phyloP scores from a whole-genome alignment of 306 rosid species.

The Canavalia gladiata region DNA sequence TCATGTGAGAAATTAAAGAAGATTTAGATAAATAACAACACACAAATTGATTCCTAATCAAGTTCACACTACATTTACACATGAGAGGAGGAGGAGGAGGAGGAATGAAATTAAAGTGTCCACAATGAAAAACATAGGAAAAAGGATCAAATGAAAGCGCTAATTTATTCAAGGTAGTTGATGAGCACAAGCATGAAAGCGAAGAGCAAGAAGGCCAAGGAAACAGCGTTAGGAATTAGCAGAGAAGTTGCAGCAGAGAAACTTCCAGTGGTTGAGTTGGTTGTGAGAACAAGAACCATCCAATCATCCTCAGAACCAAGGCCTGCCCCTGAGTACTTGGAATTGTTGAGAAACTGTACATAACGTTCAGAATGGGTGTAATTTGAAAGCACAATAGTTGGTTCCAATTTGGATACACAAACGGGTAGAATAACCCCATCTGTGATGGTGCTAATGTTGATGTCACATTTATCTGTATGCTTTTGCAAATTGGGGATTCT shows the following conservation, averaged over 20 bases:
- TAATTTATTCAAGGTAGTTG: neutral
- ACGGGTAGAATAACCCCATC: conserved; percentile 69
- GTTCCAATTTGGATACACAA: conserved; percentile 65
- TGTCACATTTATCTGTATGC: conserved; percentile 61
- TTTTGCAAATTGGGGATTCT: conserved; percentile 57
- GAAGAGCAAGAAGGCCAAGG: neutral
- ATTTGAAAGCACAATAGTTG: conserved; percentile 57
- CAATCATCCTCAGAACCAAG: conserved; percentile 84
- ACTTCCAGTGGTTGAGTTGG: conserved; percentile 58
- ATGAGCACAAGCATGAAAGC: conserved; percentile 24
- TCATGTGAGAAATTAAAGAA: conserved; percentile 7
- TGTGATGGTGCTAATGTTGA: conserved; percentile 55
- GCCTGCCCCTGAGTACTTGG: conserved; percentile 74
- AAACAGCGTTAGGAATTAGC: conserved; percentile 5
- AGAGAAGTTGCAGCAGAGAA: conserved; percentile 58
- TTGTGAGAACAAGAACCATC: conserved; percentile 79
- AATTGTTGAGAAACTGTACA: conserved; percentile 64
- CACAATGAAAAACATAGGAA: neutral
- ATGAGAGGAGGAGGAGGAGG: too few relatives aligned
- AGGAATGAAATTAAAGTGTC: neutral
- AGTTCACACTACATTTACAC: conserved; percentile 38
- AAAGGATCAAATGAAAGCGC: neutral
- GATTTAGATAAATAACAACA: conserved; percentile 1
- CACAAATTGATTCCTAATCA: conserved; percentile 12
- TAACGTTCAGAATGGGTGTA: conserved; percentile 62